These are phyloP conservation scores for Sindora glabra DNA, from an alignment of 306 rosid genomes.

Conservation along the genomic window DNA sequence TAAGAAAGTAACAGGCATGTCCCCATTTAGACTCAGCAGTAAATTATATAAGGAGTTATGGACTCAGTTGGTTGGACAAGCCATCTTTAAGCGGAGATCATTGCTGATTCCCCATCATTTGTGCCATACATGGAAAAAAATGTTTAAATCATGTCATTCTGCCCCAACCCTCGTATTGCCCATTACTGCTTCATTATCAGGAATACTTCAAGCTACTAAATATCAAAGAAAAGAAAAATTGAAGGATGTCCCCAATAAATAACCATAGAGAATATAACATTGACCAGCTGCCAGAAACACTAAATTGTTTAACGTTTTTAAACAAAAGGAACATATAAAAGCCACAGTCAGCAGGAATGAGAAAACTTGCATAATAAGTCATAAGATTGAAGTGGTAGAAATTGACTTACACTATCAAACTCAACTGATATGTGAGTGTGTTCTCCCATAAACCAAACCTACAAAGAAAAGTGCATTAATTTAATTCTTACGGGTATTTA, in stretches of 20 bases:
- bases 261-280: background rate
- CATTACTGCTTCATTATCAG: background rate
- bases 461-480: conserved; percentile 26
- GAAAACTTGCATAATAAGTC: conserved; percentile 1
- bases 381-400: conserved; percentile 12
- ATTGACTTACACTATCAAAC: conserved; percentile 72
- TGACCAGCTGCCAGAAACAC: conserved; percentile 1
- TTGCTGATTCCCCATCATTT: background rate
- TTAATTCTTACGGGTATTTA: background rate
- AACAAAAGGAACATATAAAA: background rate
- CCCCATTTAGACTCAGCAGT: background rate
- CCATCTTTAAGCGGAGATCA: no score
- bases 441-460: conserved; percentile 96
- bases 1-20: background rate
- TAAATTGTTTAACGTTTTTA: background rate
- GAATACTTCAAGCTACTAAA: background rate
- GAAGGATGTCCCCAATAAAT: background rate
- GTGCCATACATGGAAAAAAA: background rate
- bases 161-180: background rate
- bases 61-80: background rate
- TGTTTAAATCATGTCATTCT: background rate
- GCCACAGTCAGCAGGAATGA: background rate
- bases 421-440: conserved; percentile 76
- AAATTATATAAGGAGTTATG: background rate
- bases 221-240: background rate